These are phyloP conservation scores for Elsinoe perseae DNA, from an alignment of 2,329 filamentous ascomycete genomes.

Conservation along the genomic window DNA sequence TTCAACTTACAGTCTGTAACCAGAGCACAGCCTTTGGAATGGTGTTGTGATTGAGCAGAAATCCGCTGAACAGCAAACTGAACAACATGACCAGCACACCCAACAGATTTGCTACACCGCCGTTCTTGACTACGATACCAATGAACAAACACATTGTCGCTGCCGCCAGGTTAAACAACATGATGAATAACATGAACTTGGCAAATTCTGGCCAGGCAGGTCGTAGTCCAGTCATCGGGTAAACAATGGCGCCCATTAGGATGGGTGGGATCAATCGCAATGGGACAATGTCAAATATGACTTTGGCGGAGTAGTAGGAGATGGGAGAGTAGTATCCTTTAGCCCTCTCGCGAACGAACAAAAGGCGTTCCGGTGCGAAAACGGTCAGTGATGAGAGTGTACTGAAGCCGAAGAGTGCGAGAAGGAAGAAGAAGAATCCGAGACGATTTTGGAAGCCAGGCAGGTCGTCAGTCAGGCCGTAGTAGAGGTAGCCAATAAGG, in stretches of 20 bases:
- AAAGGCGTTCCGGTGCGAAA: slow-evolving; percentile 79
- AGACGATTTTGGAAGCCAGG: slow-evolving; percentile 96
- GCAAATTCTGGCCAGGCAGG: slow-evolving; percentile 76
- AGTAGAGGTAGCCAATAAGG: slow-evolving; percentile 91
- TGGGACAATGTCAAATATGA: slow-evolving; percentile 96
- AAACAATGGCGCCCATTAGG: slow-evolving; percentile 90
- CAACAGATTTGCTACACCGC: slow-evolving; percentile 83
- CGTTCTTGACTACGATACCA: slow-evolving; percentile 88
- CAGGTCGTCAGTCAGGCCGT: slow-evolving; percentile 91
- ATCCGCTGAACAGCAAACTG: slow-evolving; percentile 85
- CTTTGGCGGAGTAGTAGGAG: slow-evolving; percentile 90
- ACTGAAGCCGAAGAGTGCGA: slow-evolving; percentile 93
- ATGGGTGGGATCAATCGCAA: slow-evolving; percentile 90
- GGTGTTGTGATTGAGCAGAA: slow-evolving; percentile 88
- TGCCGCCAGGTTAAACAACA: slow-evolving; percentile 92
- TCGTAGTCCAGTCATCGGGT: slow-evolving; percentile 93
- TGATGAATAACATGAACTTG: slow-evolving; percentile 82
- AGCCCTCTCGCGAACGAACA: slow-evolving; percentile 88
- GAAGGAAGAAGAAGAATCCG: slow-evolving; percentile 93
- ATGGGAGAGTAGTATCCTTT: slow-evolving; percentile 94
- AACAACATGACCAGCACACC: slow-evolving; percentile 97
- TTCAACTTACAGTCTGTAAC: slow-evolving; percentile 64
- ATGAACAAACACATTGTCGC: slow-evolving; percentile 93
- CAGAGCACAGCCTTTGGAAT: slow-evolving; percentile 79
- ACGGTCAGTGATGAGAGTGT: slow-evolving; percentile 89